Conservation (phyloP, 2,329 filamentous ascomycete species). For the Meredithiella fracta region DNA sequence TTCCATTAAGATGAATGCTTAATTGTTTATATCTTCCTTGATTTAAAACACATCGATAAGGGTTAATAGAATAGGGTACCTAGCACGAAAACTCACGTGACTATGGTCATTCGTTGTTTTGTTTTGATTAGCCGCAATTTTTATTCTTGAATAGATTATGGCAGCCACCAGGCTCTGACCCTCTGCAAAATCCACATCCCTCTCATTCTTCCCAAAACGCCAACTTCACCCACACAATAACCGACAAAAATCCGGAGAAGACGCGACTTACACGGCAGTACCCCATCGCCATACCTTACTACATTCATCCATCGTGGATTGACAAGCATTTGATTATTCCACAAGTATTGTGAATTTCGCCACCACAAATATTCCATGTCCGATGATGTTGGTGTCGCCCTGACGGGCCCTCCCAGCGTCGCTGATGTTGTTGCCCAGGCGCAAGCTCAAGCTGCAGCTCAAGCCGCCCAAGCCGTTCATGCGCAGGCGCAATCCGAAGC, state of each 20-base stretch:
- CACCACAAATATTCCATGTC: not conserved
- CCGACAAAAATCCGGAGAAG: conserved; percentile 15
- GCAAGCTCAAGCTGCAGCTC: conserved; percentile 4
- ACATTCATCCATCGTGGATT: not conserved
- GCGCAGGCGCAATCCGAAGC: not conserved
- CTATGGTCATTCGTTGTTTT: not conserved
- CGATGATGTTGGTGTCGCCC: conserved; percentile 1
- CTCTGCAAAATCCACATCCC: not conserved
- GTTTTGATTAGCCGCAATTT: not conserved
- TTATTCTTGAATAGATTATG: not conserved
- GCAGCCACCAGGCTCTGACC: not conserved
- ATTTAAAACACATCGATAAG: too few relatives aligned
- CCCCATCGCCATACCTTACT: not conserved
- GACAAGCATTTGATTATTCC: not conserved
- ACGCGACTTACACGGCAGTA: conserved; percentile 14
- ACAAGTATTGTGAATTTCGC: not conserved
- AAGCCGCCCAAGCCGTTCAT: not conserved
- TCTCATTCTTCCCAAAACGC: not conserved
- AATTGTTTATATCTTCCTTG: too few relatives aligned
- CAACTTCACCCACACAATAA: conserved; percentile 14
- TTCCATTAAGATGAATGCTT: too few relatives aligned
- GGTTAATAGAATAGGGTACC: too few relatives aligned
- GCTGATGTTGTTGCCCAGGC: conserved; percentile 9
- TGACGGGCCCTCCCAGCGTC: not conserved
- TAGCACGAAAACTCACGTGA: too few relatives aligned